Evolutionary conservation across 1,139 yeast species (phyloP).

Genomic region (Pichia sp.): DNA sequence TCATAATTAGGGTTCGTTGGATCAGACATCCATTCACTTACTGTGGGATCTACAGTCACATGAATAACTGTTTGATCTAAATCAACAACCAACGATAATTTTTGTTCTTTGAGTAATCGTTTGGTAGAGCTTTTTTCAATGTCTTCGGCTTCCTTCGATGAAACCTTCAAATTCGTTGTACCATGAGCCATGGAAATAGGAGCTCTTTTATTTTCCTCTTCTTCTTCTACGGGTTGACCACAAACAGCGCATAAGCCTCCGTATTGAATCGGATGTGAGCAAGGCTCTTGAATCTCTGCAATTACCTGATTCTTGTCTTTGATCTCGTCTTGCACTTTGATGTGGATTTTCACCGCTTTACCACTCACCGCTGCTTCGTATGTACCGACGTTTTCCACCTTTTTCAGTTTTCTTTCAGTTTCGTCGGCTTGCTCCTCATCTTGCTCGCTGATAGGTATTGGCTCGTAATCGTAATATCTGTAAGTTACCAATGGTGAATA

Average conservation of each 20-base stretch:
- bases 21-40: conserved; percentile 92
- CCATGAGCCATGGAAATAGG: conserved; percentile 89
- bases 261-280: conserved; percentile 91
- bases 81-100: conserved; percentile 87
- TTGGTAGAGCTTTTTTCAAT: conserved; percentile 64
- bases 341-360: conserved; percentile 39
- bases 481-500: conserved; percentile 53
- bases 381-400: conserved; percentile 56
- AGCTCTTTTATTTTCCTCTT: conserved; percentile 73
- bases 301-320: conserved; percentile 41
- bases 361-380: conserved; percentile 87
- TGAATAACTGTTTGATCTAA: conserved; percentile 96
- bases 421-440: conserved; percentile 32
- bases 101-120: conserved; percentile 52
- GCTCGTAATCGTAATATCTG: conserved; percentile 62
- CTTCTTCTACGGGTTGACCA: conserved; percentile 79
- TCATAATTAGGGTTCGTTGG: conserved; percentile 77
- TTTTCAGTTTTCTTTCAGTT: conserved; percentile 21
- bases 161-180: conserved; percentile 75
- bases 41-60: conserved; percentile 96
- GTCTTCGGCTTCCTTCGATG: conserved; percentile 77
- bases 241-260: conserved; percentile 95
- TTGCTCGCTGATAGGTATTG: conserved; percentile 39
- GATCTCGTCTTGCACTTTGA: conserved; percentile 54
- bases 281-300: conserved; percentile 64